Evolutionary conservation across 1,284 basidiomycete species (phyloP), one percentile per base, ranked within the genome.

Genomic region (Malassezia psittaci): DNA sequence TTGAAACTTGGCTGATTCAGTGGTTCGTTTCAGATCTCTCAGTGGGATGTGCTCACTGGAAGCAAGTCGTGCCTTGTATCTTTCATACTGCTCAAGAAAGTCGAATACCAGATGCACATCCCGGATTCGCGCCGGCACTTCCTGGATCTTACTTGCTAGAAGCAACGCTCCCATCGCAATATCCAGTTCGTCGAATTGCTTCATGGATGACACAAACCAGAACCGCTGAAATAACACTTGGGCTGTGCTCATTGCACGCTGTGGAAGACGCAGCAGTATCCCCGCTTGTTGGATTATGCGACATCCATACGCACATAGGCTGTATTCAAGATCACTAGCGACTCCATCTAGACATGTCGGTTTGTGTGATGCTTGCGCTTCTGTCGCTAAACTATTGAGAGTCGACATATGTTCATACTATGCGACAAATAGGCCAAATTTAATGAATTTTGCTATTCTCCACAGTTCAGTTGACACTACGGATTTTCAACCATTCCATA

Each of bases 191-290:
- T 88, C 84, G 74, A 93, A 99, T 58, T 90, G 86, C 68, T 86
- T 85, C 83, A 98, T 83, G 3, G 90, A 94, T 5, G 87, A 85
- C 15, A 94, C 88, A 77, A 84, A 96, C 87, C 86, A 98, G 79
- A 98, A 99, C 32, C 93, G 81, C 63, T 98, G 93, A 73, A 93
- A 93, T 4, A 99, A 77, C 38, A 96, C 89, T 73, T 96, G 91
- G 0, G 94, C 94, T 0, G 90, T 89, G 5, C 93, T 90, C 66
- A 94, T 88, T 7, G 90, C 90, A 40, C 90, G 88, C 75, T 99
- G 94, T 59, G 96, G 94, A 86, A 93, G 85, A 69, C 84, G 83
- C 54, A 96, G 79, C 47, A 96, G 81, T 43, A 91, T 81, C 29
- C 91, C 93, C 3, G 90, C 90, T 76, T 96, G 86, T 68, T 96